A percentile compares a stretch with the other conserved stretches of the same genome.
These are phyloP conservation scores for Anthracocystis panici-leucophaei DNA, from an alignment of 1,284 basidiomycete genomes.

Conservation along the genomic window DNA sequence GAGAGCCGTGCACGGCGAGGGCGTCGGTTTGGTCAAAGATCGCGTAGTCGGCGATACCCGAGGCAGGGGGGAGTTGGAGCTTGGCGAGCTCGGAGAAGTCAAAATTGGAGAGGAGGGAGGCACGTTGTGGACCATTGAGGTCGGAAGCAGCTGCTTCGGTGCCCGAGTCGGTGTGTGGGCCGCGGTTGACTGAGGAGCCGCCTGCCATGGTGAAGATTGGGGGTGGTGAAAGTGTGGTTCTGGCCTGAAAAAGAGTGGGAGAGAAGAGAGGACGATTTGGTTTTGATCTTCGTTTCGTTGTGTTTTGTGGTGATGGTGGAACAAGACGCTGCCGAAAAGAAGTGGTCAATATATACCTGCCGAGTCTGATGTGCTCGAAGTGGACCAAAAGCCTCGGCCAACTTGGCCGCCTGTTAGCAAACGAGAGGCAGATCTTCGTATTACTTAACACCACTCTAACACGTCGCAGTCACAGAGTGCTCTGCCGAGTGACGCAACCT, in stretches of 20 bases:
- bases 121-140: slow-evolving; percentile 31
- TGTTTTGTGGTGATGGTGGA: not conserved
- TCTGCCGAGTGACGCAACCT: slow-evolving; percentile 11
- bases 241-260: too few species aligned
- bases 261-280: not conserved
- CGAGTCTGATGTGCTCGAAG: too few species aligned
- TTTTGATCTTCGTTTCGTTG: not conserved
- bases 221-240: too few species aligned
- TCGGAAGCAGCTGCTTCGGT: slow-evolving; percentile 30
- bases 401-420: too few species aligned
- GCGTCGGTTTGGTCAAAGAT: slow-evolving; percentile 42
- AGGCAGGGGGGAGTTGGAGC: slow-evolving; percentile 33
- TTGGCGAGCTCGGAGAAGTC: slow-evolving; percentile 39
- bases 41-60: slow-evolving; percentile 41
- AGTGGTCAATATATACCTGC: too few species aligned
- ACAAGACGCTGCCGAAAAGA: not conserved
- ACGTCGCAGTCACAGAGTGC: not conserved
- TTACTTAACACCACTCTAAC: not conserved
- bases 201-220: slow-evolving; percentile 35
- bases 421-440: too few species aligned
- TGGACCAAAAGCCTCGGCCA: too few species aligned
- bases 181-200: slow-evolving; percentile 26
- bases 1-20: slow-evolving; percentile 28
- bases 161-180: slow-evolving; percentile 41
- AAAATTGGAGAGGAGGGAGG: slow-evolving; percentile 28